phyloP scores from a whole-genome alignment of 2,329 filamentous ascomycete genomes.

The Botrytis galanthina region DNA sequence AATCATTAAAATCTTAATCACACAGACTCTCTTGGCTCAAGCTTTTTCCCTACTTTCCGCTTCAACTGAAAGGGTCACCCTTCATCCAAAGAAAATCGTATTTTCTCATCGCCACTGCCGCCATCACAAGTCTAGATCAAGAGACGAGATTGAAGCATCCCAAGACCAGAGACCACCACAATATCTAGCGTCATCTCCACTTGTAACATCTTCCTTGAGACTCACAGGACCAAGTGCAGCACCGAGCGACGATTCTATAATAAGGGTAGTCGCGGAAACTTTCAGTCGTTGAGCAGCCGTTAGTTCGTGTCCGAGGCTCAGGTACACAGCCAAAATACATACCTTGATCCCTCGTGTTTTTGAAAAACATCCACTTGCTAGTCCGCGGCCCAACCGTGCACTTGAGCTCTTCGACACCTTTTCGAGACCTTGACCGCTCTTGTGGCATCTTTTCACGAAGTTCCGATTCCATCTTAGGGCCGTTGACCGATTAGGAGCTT shows the following conservation, averaged over 20 bases:
- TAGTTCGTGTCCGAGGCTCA: conserved; percentile 19
- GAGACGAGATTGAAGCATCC: not conserved
- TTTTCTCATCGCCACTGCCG: conserved; percentile 13
- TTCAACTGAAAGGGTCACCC: conserved; percentile 16
- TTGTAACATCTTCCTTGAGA: conserved; percentile 20
- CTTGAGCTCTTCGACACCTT: conserved; percentile 14
- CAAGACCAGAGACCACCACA: conserved; percentile 9
- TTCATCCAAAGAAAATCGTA: conserved; percentile 12
- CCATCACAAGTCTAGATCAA: conserved; percentile 18
- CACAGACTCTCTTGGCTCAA: conserved; percentile 14
- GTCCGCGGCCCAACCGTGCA: conserved; percentile 19
- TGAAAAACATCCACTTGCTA: not conserved
- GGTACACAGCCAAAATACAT: not conserved
- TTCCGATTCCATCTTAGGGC: conserved; percentile 5
- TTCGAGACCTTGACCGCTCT: conserved; percentile 18
- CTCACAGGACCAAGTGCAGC: conserved; percentile 16
- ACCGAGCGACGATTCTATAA: conserved; percentile 17
- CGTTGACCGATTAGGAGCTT: conserved; percentile 12
- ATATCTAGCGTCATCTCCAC: conserved; percentile 14
- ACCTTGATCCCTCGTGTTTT: conserved; percentile 11
- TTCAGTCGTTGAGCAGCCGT: conserved; percentile 22
- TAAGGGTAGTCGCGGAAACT: conserved; percentile 17
- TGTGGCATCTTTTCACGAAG: conserved; percentile 11
- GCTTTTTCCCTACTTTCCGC: not conserved
- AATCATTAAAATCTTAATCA: not conserved